Base-by-base conservation (phyloP, 768 basidiomycete genomes). In the Favolaschia claudopus region DNA sequence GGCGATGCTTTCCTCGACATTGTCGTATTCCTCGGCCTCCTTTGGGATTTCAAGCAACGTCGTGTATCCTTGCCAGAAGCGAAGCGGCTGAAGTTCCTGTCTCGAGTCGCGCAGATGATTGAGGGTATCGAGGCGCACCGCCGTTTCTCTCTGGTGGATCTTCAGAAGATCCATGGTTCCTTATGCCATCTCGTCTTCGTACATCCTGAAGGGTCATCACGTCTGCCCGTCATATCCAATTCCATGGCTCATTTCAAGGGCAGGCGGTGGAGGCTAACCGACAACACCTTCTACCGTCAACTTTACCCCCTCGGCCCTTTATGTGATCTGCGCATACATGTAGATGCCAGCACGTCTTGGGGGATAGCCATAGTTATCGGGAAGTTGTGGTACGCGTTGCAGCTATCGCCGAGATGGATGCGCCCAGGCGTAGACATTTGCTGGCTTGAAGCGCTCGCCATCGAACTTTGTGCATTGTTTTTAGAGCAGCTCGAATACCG, bases 11-110 rank as follows among this genome's bases (percentile, higher is more conserved):
- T 70, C 47, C 25, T 15, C 5, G 17, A 45, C 38, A 36, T 20
- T 0, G 58, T 65, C 20, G 37, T 36, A 0, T 76, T 72, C 40
- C 28, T 71, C 17, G 73, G 74, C 10, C 72, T 75, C 50, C 32
- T 48, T 3, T 76, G 73, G 74, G 61, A 73, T 58, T 42, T 76
- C 12, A 37, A 40, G 12, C 25, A 40, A 14, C 60, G 58, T 22
- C 55, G 58, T 1, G 71, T 74, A 8, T 54, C 60, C 2, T 55
- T 76, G 1, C 68, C 70, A 3, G 62, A 71, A 32, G 22, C 31
- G 17, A 74, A 75, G 56, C 63, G 60, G 0, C 13, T 54, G 3
- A 74, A 72, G 36, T 71, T 63, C 52, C 55, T 68, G 5, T 37
- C 19, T 17, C 45, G 59, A 9, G 39, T 52, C 17, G 19, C 8